phyloP scores from a whole-genome alignment of 2,329 filamentous ascomycete species.

The Colletotrichum tanaceti region DNA sequence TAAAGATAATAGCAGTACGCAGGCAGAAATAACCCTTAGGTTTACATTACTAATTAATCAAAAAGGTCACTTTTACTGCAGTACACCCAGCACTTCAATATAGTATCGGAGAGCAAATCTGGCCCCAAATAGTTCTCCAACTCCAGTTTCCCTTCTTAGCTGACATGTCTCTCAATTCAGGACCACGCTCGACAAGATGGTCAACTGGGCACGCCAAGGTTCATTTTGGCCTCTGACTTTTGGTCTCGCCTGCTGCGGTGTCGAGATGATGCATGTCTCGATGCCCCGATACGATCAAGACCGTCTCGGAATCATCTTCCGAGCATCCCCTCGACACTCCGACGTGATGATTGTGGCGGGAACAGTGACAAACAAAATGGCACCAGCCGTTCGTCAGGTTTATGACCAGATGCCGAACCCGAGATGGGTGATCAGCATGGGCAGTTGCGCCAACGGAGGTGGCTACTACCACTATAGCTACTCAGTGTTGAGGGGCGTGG shows the following conservation, averaged over 20 bases:
- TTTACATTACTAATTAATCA: no score
- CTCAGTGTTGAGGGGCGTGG: slow-evolving; percentile 72
- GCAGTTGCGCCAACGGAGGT: slow-evolving; percentile 77
- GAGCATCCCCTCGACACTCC: slow-evolving; percentile 72
- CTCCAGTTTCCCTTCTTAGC: not conserved
- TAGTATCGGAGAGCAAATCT: no score
- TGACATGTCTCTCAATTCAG: slow-evolving; percentile 47
- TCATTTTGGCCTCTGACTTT: slow-evolving; percentile 72
- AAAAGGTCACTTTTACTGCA: no score
- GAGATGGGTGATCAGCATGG: slow-evolving; percentile 74
- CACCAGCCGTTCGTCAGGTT: slow-evolving; percentile 70
- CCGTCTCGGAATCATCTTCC: slow-evolving; percentile 73
- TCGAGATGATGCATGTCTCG: slow-evolving; percentile 74
- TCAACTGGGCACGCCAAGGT: slow-evolving; percentile 68
- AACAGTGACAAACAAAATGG: slow-evolving; percentile 77
- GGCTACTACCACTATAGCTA: slow-evolving; percentile 82
- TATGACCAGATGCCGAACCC: slow-evolving; percentile 78
- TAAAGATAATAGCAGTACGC: no score
- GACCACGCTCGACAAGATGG: slow-evolving; percentile 64
- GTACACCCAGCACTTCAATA: no score
- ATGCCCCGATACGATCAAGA: slow-evolving; percentile 73
- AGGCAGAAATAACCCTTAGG: no score
- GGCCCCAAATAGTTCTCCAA: not conserved
- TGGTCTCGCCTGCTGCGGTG: slow-evolving; percentile 70
- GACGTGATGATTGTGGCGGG: slow-evolving; percentile 76